Percentiles rank a stretch among this genome's conserved stretches.
Evolutionary conservation across 345 rosid genomes (phyloP).

Genomic region (Cochlearia excelsa): DNA sequence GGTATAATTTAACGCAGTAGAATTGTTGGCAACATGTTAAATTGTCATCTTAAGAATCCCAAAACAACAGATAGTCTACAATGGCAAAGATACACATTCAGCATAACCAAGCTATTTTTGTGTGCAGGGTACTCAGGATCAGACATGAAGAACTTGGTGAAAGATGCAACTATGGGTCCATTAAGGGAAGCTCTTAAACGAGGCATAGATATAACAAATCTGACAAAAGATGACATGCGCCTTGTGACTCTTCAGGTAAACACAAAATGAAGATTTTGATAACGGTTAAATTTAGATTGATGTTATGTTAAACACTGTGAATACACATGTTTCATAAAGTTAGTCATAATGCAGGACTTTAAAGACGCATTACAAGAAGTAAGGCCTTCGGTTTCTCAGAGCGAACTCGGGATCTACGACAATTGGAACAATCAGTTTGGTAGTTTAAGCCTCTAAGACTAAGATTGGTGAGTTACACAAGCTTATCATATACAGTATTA

Average conservation of each 20-base stretch:
- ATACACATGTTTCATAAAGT: background rate
- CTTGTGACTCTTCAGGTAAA: slow-evolving; percentile 71
- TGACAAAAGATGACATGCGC: slow-evolving; percentile 82
- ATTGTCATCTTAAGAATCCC: no score
- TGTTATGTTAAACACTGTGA: slow-evolving; percentile 1
- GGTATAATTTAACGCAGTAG: slow-evolving; percentile 38
- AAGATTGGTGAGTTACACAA: slow-evolving; percentile 27
- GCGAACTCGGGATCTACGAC: slow-evolving; percentile 70
- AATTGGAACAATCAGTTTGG: slow-evolving; percentile 95
- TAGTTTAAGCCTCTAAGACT: slow-evolving; percentile 62
- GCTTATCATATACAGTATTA: slow-evolving; percentile 8
- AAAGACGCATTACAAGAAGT: slow-evolving; percentile 82
- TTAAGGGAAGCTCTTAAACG: slow-evolving; percentile 85
- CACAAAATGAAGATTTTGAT: background rate
- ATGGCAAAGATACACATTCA: no score
- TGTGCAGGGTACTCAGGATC: slow-evolving; percentile 92
- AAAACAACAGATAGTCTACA: no score
- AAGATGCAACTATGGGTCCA: slow-evolving; percentile 98
- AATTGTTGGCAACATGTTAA: no score
- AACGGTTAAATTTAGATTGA: background rate
- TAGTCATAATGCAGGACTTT: slow-evolving; percentile 54
- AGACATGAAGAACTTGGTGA: slow-evolving; percentile 94
- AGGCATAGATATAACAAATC: slow-evolving; percentile 77
- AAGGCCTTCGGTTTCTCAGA: slow-evolving; percentile 79
- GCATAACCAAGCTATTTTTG: background rate